Base-by-base conservation (phyloP, 2,329 filamentous ascomycete genomes). In the Aspergillus sp. region DNA sequence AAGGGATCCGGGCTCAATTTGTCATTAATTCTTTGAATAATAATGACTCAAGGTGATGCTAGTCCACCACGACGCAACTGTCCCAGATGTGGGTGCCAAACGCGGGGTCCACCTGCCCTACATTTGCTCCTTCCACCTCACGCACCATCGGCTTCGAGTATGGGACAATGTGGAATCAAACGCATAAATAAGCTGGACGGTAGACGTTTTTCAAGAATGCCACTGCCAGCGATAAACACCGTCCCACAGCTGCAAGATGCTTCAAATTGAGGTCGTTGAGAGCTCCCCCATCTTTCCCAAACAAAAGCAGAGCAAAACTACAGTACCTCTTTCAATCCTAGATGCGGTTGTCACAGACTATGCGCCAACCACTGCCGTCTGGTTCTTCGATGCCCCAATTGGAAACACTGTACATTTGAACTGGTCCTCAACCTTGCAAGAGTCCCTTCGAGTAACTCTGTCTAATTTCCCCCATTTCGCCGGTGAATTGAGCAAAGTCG, bases 401-500 rank as follows among this genome's bases (percentile, higher is more conserved):
- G 12, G 32, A 17, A n/a, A 41, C 17, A 52, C 20, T 4, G 18
- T 13, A n/a, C 12, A 24, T 48, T 43, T 24, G 22, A 11, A 41
- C 18, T 41, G 41, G 30, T 8, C 32, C 6, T 20, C 12, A 4
- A 18, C 26, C 20, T 22, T 58, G 20, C 47, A 55, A 32, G 15
- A 48, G 17, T 54, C 55, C 26, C 50, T 58, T 9, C 8, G 18
- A 15, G 30, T 34, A 11, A 58, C 50, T 15, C 39, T 54, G 26
- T 55, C 45, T n/a, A 15, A 8, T 9, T 58, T 58, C 39, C 55
- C 50, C 5, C 55, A 53, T 20, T 41, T 49, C 7, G 55, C 55
- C 13, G 55, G 50, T 45, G 54, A 63, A 6, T 44, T 61, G 48
- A 39, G 48, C 34, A 50, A 13, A 13, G 32, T 41, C 34, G 26